phyloP scores from a whole-genome alignment of 2,329 filamentous ascomycete genomes.

The Cladophialophora bantiana region DNA sequence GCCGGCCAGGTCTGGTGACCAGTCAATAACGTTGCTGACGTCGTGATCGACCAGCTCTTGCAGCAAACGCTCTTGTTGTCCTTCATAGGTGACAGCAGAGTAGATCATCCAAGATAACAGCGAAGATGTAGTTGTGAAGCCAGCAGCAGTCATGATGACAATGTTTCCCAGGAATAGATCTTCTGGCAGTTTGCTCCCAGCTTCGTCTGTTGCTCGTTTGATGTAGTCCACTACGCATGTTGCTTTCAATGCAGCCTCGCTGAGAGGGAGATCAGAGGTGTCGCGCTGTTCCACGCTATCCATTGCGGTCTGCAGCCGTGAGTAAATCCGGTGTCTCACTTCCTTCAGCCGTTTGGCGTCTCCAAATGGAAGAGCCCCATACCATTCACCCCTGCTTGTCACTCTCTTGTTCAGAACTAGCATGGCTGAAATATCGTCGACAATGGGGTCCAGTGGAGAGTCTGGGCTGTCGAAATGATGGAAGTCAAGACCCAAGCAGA shows the following conservation, averaged over 20 bases:
- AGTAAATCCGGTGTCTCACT: constrained; percentile 5
- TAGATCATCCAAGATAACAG: constrained; percentile 56
- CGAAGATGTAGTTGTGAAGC: constrained; percentile 67
- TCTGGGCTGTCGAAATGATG: constrained; percentile 54
- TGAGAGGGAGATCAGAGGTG: constrained; percentile 44
- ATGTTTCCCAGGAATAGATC: constrained; percentile 47
- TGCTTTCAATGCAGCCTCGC: constrained; percentile 59
- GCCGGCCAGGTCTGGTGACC: constrained; percentile 46
- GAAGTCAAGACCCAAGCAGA: constrained; percentile 48
- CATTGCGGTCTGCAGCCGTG: constrained; percentile 32
- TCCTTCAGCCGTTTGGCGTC: constrained; percentile 55
- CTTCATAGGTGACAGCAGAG: constrained; percentile 60
- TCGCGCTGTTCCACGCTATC: constrained; percentile 30
- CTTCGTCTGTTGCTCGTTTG: constrained; percentile 60
- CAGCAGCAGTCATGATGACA: constrained; percentile 59
- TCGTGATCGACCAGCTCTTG: constrained; percentile 64
- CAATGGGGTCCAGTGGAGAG: constrained; percentile 60
- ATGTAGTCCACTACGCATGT: constrained; percentile 55
- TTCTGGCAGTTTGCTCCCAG: constrained; percentile 62
- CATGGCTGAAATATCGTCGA: constrained; percentile 57
- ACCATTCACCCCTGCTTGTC: constrained; percentile 63
- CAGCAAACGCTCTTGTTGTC: constrained; percentile 63
- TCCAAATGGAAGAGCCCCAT: constrained; percentile 64
- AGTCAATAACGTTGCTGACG: constrained; percentile 55
- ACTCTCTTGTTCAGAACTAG: constrained; percentile 67